These are phyloP conservation scores for Podospora sp. DNA, from an alignment of 495 filamentous ascomycete genomes.

Conservation along the genomic window DNA sequence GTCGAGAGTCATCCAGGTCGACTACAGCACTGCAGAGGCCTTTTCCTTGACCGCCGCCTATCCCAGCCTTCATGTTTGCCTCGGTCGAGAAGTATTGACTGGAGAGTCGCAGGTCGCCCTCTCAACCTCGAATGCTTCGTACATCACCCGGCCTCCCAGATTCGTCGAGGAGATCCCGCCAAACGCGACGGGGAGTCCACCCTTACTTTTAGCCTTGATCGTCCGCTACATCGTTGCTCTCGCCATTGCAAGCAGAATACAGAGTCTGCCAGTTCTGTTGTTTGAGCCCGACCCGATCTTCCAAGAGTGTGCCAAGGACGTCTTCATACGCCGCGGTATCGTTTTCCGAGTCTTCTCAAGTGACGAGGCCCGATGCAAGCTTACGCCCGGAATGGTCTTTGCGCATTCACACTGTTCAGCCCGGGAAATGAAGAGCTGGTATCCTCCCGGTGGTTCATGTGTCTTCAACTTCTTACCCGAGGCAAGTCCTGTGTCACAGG, in stretches of 20 bases:
- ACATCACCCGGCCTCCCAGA: slow-evolving; percentile 10
- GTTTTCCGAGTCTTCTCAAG: slow-evolving; percentile 25
- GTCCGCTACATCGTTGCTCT: slow-evolving; percentile 33
- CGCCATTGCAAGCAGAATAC: slow-evolving; percentile 17
- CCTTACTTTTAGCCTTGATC: slow-evolving; percentile 23
- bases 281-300: slow-evolving; percentile 42
- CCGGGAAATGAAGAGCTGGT: slow-evolving; percentile 34
- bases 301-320: slow-evolving; percentile 31
- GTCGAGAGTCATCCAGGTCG: slow-evolving; percentile 31
- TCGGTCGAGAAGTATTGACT: slow-evolving; percentile 33
- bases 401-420: slow-evolving; percentile 31
- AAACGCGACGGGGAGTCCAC: neutral
- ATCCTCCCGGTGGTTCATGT: slow-evolving; percentile 24
- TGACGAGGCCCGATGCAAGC: slow-evolving; percentile 12
- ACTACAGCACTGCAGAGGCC: slow-evolving; percentile 41
- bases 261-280: slow-evolving; percentile 28
- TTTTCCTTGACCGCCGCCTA: slow-evolving; percentile 22
- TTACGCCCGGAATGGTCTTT: slow-evolving; percentile 12
- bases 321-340: slow-evolving; percentile 17
- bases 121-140: slow-evolving; percentile 38
- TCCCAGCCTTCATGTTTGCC: slow-evolving; percentile 30
- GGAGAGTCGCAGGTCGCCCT: slow-evolving; percentile 34
- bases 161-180: slow-evolving; percentile 12
- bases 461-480: slow-evolving; percentile 39
- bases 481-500: slow-evolving; percentile 27